These are phyloP conservation scores for Penicillium expansum DNA, from an alignment of 2,329 filamentous ascomycete species.

Conservation along the genomic window DNA sequence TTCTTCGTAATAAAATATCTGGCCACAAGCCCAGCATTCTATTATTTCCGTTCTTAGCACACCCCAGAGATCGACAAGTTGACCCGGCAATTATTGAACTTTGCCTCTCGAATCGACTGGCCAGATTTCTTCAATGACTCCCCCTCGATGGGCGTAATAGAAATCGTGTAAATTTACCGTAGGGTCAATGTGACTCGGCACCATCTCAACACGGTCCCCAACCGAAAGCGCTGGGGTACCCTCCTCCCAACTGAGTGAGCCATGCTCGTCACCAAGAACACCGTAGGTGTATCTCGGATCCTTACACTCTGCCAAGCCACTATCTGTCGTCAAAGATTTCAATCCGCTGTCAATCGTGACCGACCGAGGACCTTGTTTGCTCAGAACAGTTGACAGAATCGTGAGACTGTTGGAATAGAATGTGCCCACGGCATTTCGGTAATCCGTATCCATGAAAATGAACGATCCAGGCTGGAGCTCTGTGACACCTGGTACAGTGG, in stretches of 20 bases:
- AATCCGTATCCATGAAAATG: slow-evolving; percentile 59
- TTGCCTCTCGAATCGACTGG: slow-evolving; percentile 51
- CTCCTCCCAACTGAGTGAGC: slow-evolving; percentile 48
- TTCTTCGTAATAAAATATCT: too few species aligned
- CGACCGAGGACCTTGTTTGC: slow-evolving; percentile 44
- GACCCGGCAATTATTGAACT: slow-evolving; percentile 44
- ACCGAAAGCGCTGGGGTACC: slow-evolving; percentile 39
- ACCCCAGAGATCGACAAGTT: neutral
- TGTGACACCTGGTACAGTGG: slow-evolving; percentile 50
- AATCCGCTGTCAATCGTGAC: slow-evolving; percentile 53
- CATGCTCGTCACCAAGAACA: slow-evolving; percentile 52
- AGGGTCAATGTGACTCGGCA: slow-evolving; percentile 56
- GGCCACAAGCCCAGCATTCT: neutral
- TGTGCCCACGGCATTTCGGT: slow-evolving; percentile 52
- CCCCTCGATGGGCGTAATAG: slow-evolving; percentile 51
- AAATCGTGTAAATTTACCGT: slow-evolving; percentile 54
- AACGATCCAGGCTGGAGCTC: slow-evolving; percentile 57
- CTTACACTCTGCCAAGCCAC: slow-evolving; percentile 51
- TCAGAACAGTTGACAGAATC: slow-evolving; percentile 50
- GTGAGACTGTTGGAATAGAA: slow-evolving; percentile 52
- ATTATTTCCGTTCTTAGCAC: neutral
- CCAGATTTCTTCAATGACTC: slow-evolving; percentile 53
- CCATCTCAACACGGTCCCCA: slow-evolving; percentile 52
- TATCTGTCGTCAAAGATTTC: slow-evolving; percentile 54
- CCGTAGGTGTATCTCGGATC: slow-evolving; percentile 45